These are phyloP conservation scores for Phytophthora constricta DNA, from an alignment of 352 stramenopile genomes.

Conservation along the genomic window DNA sequence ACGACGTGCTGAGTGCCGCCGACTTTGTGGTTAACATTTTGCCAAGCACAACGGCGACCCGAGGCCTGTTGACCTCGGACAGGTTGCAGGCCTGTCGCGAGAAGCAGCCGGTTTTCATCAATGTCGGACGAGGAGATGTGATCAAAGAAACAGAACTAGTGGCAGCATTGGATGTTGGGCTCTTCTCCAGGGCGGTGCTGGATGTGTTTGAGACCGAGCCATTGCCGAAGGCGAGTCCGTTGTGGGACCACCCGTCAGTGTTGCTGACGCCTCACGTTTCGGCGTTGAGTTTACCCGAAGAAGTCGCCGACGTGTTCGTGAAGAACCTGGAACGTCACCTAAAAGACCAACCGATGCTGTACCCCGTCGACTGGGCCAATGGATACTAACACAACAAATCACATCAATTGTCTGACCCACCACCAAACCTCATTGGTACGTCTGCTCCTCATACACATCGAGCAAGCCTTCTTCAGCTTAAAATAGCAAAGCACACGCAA, in stretches of 20 bases:
- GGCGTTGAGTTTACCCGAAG: conserved; percentile 71
- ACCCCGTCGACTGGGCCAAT: conserved; percentile 55
- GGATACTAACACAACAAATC: conserved; percentile 66
- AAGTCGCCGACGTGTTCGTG: conserved; percentile 84
- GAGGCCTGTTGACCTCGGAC: conserved; percentile 56
- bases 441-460: no score
- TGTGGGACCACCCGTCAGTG: conserved; percentile 77
- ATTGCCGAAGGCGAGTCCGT: conserved; percentile 46
- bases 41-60: conserved; percentile 85
- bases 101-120: conserved; percentile 86
- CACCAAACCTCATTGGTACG: no score
- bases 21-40: conserved; percentile 90
- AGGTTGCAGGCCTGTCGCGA: conserved; percentile 48
- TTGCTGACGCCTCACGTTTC: conserved; percentile 86
- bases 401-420: no score
- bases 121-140: conserved; percentile 88
- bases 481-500: no score
- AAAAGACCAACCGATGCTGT: conserved; percentile 45
- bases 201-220: conserved; percentile 69
- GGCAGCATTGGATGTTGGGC: conserved; percentile 60
- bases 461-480: no score
- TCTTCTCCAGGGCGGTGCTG: conserved; percentile 69
- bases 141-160: conserved; percentile 75
- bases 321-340: conserved; percentile 60
- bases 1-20: conserved; percentile 49